A percentile compares a stretch with the other conserved stretches of the same genome.
Conservation (phyloP, 1,139 yeast species). For the Hemisphaericaspora lyxosophila region DNA sequence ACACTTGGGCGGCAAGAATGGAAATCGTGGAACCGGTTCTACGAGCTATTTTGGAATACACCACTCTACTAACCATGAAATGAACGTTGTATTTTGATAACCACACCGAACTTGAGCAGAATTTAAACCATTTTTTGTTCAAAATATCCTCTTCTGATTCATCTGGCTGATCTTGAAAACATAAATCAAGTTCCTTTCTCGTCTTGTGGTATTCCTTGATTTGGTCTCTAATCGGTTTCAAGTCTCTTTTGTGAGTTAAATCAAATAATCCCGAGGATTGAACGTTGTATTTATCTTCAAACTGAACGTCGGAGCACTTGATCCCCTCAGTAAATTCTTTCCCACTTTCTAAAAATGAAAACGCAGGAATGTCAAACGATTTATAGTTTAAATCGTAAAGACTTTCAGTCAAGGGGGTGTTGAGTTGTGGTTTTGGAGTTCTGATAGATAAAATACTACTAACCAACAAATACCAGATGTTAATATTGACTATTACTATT, state of each 20-base stretch:
- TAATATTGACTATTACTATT: slow-evolving; percentile 2
- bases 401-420: not conserved
- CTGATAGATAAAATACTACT: not conserved
- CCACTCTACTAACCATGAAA: slow-evolving; percentile 18
- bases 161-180: slow-evolving; percentile 7
- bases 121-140: slow-evolving; percentile 16
- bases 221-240: slow-evolving; percentile 8
- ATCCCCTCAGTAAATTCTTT: slow-evolving; percentile 2
- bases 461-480: slow-evolving; percentile 4
- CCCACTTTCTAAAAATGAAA: slow-evolving; percentile 11
- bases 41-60: slow-evolving; percentile 10
- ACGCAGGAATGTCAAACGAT: slow-evolving; percentile 11
- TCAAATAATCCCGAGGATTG: slow-evolving; percentile 7
- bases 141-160: slow-evolving; percentile 12
- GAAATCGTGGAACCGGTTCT: slow-evolving; percentile 17
- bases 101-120: slow-evolving; percentile 20
- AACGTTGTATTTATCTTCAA: slow-evolving; percentile 5
- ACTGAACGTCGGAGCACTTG: slow-evolving; percentile 4
- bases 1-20: slow-evolving; percentile 16
- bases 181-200: slow-evolving; percentile 1
- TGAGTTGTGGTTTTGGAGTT: not conserved
- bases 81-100: slow-evolving; percentile 17
- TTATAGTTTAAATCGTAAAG: slow-evolving; percentile 1
- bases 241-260: slow-evolving; percentile 11
- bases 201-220: not conserved